phyloP scores from a whole-genome alignment of 768 basidiomycete species.

The Megacollybia marginata region DNA sequence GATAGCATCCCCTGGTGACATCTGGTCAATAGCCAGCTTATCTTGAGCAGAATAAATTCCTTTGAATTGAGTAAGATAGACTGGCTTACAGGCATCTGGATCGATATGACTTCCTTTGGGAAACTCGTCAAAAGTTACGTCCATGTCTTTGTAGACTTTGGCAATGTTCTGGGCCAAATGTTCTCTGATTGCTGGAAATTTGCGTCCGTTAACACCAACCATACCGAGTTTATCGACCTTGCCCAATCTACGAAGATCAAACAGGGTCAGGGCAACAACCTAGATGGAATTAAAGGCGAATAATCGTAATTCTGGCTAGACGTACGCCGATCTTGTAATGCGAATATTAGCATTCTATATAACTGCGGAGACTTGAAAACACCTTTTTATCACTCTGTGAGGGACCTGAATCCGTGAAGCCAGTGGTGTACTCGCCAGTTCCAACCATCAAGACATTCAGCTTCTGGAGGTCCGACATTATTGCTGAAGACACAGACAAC shows the following conservation, averaged over 20 bases:
- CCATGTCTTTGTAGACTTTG: slow-evolving; percentile 81
- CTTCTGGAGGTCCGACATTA: background rate
- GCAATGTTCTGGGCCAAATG: slow-evolving; percentile 82
- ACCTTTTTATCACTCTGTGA: slow-evolving; percentile 96
- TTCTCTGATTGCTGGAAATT: slow-evolving; percentile 78
- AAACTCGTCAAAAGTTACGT: slow-evolving; percentile 76
- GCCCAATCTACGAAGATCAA: slow-evolving; percentile 79
- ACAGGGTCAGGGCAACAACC: slow-evolving; percentile 87
- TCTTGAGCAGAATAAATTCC: slow-evolving; percentile 36
- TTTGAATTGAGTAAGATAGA: background rate
- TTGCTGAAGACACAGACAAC: too few species aligned
- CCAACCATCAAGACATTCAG: background rate
- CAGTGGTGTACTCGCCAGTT: slow-evolving; percentile 88
- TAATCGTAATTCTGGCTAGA: slow-evolving; percentile 6
- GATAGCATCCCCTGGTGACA: slow-evolving; percentile 80
- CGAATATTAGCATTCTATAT: background rate
- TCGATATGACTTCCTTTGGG: slow-evolving; percentile 65
- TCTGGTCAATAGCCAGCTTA: slow-evolving; percentile 69
- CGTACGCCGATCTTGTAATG: slow-evolving; percentile 57
- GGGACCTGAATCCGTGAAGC: slow-evolving; percentile 88
- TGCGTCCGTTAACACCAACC: slow-evolving; percentile 85
- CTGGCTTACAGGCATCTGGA: slow-evolving; percentile 73
- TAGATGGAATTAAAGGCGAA: slow-evolving; percentile 22
- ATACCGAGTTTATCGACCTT: slow-evolving; percentile 75
- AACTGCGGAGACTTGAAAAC: slow-evolving; percentile 5